These are phyloP conservation scores for Trichocladium antarcticum DNA, from an alignment of 495 filamentous ascomycete species.

Conservation along the genomic window DNA sequence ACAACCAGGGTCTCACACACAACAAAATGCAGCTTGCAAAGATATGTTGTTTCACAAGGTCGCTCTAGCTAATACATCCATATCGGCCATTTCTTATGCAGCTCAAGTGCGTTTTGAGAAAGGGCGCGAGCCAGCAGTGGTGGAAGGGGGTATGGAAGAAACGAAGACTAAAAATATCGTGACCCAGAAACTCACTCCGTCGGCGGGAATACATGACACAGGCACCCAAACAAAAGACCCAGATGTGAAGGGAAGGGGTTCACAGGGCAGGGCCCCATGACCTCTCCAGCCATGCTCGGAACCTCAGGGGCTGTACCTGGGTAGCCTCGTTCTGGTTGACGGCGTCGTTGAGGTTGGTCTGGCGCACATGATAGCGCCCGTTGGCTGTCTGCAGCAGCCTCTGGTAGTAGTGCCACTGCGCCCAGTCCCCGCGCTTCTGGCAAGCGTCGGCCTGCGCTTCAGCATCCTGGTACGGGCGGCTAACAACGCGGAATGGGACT, in stretches of 20 bases:
- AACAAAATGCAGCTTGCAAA: no score
- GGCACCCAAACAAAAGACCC: no score
- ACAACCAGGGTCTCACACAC: no score
- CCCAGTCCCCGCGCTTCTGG: constrained; percentile 27
- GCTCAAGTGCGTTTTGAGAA: no score
- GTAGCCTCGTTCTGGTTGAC: constrained; percentile 32
- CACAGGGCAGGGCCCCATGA: constrained; percentile 31
- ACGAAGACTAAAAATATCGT: no score
- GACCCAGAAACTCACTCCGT: no score
- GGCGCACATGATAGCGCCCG: constrained; percentile 38
- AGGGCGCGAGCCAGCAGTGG: no score
- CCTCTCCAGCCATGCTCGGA: constrained; percentile 40
- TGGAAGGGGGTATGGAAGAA: no score
- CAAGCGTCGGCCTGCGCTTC: constrained; percentile 32
- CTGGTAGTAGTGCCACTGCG: constrained; percentile 33
- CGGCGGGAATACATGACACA: no score
- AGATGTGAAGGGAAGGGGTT: not conserved
- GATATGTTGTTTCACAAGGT: no score
- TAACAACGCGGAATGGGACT: constrained; percentile 34
- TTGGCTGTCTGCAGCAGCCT: constrained; percentile 40
- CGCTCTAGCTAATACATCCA: no score
- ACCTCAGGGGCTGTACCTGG: constrained; percentile 32
- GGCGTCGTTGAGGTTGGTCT: constrained; percentile 34
- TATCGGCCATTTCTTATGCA: no score
- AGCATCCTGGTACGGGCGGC: constrained; percentile 33